Percentiles rank a stretch among this genome's conserved stretches.
Conservation (phyloP, 345 rosid genomes). For the Gossypium ekmanianum region DNA sequence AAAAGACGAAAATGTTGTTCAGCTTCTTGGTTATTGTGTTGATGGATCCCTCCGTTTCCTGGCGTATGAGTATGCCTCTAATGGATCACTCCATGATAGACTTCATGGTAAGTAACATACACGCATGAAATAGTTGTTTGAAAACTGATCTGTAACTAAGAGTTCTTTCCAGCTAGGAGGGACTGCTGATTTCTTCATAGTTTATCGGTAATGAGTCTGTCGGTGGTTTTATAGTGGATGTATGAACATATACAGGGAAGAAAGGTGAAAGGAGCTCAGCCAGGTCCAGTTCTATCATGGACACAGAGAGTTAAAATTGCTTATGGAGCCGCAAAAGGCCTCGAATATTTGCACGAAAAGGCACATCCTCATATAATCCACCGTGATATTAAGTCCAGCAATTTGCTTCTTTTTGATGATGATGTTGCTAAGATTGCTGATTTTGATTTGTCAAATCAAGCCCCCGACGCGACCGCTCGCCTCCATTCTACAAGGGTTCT, state of each 20-base stretch:
- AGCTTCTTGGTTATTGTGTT: constrained; percentile 8
- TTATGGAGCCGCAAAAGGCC: constrained; percentile 86
- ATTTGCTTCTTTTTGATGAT: constrained; percentile 71
- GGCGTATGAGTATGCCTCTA: constrained; percentile 3
- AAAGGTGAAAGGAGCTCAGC: constrained; percentile 90
- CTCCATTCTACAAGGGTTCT: constrained; percentile 93
- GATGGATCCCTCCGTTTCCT: neutral
- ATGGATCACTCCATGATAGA: constrained; percentile 11
- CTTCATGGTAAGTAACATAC: constrained; percentile 6
- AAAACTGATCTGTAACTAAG: neutral
- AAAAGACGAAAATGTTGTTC: constrained; percentile 4
- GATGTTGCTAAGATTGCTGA: constrained; percentile 89
- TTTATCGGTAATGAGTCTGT: neutral
- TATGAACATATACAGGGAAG: constrained; percentile 37
- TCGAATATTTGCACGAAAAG: constrained; percentile 90
- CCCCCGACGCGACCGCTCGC: constrained; percentile 87
- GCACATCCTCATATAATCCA: constrained; percentile 71
- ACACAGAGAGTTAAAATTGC: constrained; percentile 90
- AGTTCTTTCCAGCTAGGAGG: neutral
- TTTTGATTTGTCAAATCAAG: constrained; percentile 90
- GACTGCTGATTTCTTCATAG: neutral
- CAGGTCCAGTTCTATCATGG: constrained; percentile 84
- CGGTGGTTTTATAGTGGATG: neutral
- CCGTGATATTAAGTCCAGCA: constrained; percentile 88
- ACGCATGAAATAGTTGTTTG: neutral